Conservation (phyloP, 306 rosid species). For the Corylus avellana region DNA sequence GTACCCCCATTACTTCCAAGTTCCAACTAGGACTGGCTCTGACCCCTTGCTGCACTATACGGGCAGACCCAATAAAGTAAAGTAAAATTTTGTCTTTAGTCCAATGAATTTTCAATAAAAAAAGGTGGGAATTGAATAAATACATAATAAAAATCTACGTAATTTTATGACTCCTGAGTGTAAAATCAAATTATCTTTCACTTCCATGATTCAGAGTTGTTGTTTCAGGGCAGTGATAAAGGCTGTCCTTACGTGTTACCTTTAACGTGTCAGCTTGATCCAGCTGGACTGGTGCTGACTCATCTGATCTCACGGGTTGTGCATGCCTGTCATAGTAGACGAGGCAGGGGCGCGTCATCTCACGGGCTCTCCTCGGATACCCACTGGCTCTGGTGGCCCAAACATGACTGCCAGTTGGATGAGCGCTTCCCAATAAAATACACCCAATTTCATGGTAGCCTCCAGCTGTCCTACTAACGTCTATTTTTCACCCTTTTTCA, state of each 20-base stretch:
- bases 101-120: too few relatives aligned
- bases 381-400: constrained; percentile 16
- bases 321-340: constrained; percentile 1
- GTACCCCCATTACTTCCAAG: neutral
- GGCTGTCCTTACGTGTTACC: neutral
- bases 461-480: constrained; percentile 70
- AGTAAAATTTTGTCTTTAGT: neutral
- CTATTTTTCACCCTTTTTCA: constrained; percentile 25
- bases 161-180: too few relatives aligned
- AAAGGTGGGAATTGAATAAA: too few relatives aligned
- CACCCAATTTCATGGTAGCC: constrained; percentile 26
- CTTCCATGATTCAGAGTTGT: too few relatives aligned
- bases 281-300: constrained; percentile 31
- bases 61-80: neutral
- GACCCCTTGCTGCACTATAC: neutral
- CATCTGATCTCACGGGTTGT: constrained; percentile 43
- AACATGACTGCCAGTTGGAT: constrained; percentile 61
- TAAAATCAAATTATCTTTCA: too few relatives aligned
- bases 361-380: constrained; percentile 72
- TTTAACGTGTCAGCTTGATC: constrained; percentile 19
- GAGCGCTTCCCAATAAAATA: constrained; percentile 55
- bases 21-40: neutral
- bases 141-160: too few relatives aligned
- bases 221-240: too few relatives aligned
- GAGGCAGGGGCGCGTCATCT: constrained; percentile 26